These are phyloP conservation scores for Acrodontium crateriforme DNA, from an alignment of 2,329 filamentous ascomycete genomes.

Conservation along the genomic window DNA sequence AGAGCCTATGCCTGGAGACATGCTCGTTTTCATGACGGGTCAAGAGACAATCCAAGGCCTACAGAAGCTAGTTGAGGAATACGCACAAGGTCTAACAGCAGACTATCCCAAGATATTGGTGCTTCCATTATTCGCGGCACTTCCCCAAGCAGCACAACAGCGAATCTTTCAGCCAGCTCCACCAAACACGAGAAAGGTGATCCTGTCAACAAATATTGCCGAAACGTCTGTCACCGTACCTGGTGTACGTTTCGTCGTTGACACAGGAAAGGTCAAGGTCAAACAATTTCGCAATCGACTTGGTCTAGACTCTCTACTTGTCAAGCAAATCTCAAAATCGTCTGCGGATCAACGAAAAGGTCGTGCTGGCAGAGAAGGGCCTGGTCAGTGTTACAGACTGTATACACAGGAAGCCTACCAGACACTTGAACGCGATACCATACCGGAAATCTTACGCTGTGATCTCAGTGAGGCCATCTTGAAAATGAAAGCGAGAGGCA, in stretches of 20 bases:
- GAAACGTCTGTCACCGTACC: constrained; percentile 95
- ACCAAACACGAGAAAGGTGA: constrained; percentile 70
- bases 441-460: constrained; percentile 80
- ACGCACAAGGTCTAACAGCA: constrained; percentile 54
- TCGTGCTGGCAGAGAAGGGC: constrained; percentile 81
- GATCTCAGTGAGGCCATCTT: constrained; percentile 76
- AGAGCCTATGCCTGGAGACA: constrained; percentile 84
- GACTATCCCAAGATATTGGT: constrained; percentile 39
- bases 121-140: constrained; percentile 76
- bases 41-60: constrained; percentile 83
- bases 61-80: constrained; percentile 68
- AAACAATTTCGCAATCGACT: constrained; percentile 78
- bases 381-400: constrained; percentile 78
- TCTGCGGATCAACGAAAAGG: constrained; percentile 85
- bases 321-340: constrained; percentile 83
- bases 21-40: constrained; percentile 81
- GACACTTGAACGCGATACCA: constrained; percentile 55
- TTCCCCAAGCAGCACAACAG: constrained; percentile 76
- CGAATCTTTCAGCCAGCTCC: constrained; percentile 67
- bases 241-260: constrained; percentile 80
- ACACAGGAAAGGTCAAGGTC: constrained; percentile 85
- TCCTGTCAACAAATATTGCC: constrained; percentile 93
- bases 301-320: constrained; percentile 78
- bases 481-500: constrained; percentile 84
- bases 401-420: constrained; percentile 72